A percentile compares a stretch with the other conserved stretches of the same genome.
Conservation (phyloP, 371 early-diverging fungal genomes). For the Mortierella sp. region DNA sequence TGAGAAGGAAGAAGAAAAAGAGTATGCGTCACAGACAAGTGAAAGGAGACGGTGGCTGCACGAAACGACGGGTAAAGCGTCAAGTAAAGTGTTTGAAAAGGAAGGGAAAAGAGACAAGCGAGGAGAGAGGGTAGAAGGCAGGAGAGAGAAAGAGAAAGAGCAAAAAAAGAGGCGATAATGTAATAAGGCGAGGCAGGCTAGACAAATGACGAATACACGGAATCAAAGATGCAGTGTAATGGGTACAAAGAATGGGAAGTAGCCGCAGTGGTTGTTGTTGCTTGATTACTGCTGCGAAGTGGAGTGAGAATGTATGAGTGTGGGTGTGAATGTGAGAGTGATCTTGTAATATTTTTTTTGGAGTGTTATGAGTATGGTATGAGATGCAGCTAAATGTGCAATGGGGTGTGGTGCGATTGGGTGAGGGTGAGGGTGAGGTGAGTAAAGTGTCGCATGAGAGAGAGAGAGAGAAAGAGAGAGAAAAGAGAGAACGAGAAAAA, state of each 20-base stretch:
- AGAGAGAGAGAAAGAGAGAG: neutral
- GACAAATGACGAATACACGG: conserved; percentile 1
- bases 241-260: too few relatives aligned
- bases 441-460: neutral
- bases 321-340: too few relatives aligned
- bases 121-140: neutral
- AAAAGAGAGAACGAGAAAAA: neutral
- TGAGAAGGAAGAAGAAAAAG: neutral
- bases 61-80: neutral
- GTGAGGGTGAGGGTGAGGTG: neutral
- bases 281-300: too few relatives aligned
- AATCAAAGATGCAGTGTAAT: neutral
- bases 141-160: neutral
- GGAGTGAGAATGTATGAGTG: too few relatives aligned
- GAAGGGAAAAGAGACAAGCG: neutral
- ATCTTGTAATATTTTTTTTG: too few relatives aligned
- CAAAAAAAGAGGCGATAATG: neutral
- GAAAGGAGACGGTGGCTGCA: neutral
- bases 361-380: too few relatives aligned
- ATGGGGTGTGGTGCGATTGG: neutral
- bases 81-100: too few relatives aligned
- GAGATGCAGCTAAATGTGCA: too few relatives aligned
- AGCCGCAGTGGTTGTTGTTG: too few relatives aligned
- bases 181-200: neutral
- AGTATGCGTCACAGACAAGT: neutral